Conservation (phyloP, 2,329 filamentous ascomycete species). For the Pseudopyricularia cyperi region DNA sequence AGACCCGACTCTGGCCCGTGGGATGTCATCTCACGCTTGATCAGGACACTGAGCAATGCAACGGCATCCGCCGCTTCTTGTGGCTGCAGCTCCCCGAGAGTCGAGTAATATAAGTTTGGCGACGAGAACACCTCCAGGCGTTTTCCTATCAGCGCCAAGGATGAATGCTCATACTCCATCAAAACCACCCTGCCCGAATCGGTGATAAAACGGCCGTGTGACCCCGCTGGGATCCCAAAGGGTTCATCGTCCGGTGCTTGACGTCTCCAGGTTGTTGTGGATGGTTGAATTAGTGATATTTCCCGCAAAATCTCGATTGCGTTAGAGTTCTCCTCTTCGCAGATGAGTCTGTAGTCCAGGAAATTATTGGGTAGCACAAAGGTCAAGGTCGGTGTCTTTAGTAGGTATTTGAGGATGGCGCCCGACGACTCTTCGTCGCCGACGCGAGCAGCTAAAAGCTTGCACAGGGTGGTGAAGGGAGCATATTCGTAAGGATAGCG, state of each 20-base stretch:
- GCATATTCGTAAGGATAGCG: slow-evolving; percentile 79
- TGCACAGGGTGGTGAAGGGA: slow-evolving; percentile 63
- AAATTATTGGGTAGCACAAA: slow-evolving; percentile 63
- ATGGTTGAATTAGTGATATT: slow-evolving; percentile 47
- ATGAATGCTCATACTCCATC: slow-evolving; percentile 68
- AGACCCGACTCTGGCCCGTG: slow-evolving; percentile 20
- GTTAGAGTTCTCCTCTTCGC: slow-evolving; percentile 79
- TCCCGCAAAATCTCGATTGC: slow-evolving; percentile 55
- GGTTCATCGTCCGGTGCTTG: slow-evolving; percentile 29
- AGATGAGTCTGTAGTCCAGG: slow-evolving; percentile 60
- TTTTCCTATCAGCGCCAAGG: slow-evolving; percentile 65
- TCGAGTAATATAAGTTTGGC: slow-evolving; percentile 29
- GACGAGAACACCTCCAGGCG: slow-evolving; percentile 55
- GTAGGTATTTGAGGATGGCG: slow-evolving; percentile 49
- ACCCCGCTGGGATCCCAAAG: slow-evolving; percentile 54
- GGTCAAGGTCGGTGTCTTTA: slow-evolving; percentile 61
- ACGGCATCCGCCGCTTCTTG: slow-evolving; percentile 63
- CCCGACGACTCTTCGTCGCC: slow-evolving; percentile 21
- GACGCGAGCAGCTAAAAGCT: slow-evolving; percentile 44
- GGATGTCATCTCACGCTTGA: slow-evolving; percentile 35
- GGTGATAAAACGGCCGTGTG: slow-evolving; percentile 59
- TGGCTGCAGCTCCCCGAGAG: slow-evolving; percentile 38
- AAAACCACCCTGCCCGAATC: slow-evolving; percentile 66
- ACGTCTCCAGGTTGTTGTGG: slow-evolving; percentile 26
- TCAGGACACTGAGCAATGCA: slow-evolving; percentile 56